phyloP scores from a whole-genome alignment of 805 yeast genomes.

The Starmerella khaoyaiensis region DNA sequence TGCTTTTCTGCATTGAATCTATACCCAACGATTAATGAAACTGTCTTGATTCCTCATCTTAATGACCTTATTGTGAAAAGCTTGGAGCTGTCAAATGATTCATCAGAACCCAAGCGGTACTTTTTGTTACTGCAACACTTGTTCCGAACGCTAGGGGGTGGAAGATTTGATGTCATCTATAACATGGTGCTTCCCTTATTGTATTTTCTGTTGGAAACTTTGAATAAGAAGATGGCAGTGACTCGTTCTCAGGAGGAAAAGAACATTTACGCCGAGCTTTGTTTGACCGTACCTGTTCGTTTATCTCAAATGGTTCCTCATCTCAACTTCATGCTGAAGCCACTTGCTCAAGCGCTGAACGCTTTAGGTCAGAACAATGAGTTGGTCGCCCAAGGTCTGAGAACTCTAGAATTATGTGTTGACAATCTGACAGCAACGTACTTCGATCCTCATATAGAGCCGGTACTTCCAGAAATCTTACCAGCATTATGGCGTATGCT shows the following conservation, averaged over 20 bases:
- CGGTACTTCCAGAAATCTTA: conserved; percentile 89
- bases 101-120: conserved; percentile 83
- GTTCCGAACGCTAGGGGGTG: conserved; percentile 93
- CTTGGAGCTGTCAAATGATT: conserved; percentile 62
- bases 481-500: conserved; percentile 83
- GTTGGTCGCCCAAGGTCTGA: conserved; percentile 80
- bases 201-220: conserved; percentile 72
- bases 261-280: conserved; percentile 86
- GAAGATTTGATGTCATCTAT: conserved; percentile 83
- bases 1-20: conserved; percentile 93
- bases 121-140: conserved; percentile 77
- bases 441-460: conserved; percentile 93
- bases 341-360: conserved; percentile 78
- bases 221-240: conserved; percentile 68
- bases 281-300: conserved; percentile 91
- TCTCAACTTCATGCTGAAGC: conserved; percentile 73
- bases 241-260: conserved; percentile 83
- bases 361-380: conserved; percentile 56
- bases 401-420: conserved; percentile 90
- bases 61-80: conserved; percentile 72
- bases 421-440: conserved; percentile 93
- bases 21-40: conserved; percentile 74
- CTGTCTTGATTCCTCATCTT: conserved; percentile 76
- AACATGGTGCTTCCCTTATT: conserved; percentile 84
- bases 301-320: conserved; percentile 89